Percentiles rank a stretch among this genome's conserved stretches.
Evolutionary conservation across 164 flowering plant genomes (phyloP).

Genomic region (Annona squamosa): DNA sequence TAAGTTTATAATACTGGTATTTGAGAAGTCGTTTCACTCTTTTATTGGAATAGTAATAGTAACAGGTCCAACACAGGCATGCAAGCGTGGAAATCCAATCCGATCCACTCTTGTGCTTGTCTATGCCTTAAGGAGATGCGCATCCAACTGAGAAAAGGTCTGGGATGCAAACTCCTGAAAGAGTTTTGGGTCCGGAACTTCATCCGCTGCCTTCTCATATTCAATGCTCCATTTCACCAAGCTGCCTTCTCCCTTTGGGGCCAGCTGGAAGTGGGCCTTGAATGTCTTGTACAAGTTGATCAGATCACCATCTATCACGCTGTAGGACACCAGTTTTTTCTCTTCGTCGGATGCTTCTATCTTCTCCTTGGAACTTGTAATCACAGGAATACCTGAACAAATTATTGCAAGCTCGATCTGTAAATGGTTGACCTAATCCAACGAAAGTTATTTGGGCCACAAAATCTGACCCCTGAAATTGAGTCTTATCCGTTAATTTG

Average conservation of each 20-base stretch:
- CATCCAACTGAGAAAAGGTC: constrained; percentile 25
- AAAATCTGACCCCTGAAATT: background rate
- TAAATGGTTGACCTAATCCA: too few species aligned
- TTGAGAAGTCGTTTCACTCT: background rate
- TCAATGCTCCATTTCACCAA: constrained; percentile 22
- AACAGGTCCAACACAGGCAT: background rate
- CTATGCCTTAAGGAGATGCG: constrained; percentile 17
- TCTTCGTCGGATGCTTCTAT: constrained; percentile 21
- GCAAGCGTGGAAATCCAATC: background rate
- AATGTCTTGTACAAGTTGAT: constrained; percentile 19
- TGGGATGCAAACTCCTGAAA: constrained; percentile 17
- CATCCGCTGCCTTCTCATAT: constrained; percentile 24
- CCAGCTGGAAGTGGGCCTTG: constrained; percentile 17
- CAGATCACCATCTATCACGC: constrained; percentile 27
- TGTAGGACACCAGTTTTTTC: constrained; percentile 19
- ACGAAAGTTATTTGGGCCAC: too few species aligned
- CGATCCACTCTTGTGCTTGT: background rate
- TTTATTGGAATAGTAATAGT: background rate
- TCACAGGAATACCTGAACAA: constrained; percentile 19
- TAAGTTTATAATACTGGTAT: too few species aligned
- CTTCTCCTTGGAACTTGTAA: constrained; percentile 25
- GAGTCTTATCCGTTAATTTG: too few species aligned
- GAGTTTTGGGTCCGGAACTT: constrained; percentile 28
- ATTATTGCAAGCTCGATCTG: too few species aligned
- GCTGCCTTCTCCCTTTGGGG: constrained; percentile 20